phyloP scores from a whole-genome alignment of 306 rosid species.

The Luffa aegyptiaca region DNA sequence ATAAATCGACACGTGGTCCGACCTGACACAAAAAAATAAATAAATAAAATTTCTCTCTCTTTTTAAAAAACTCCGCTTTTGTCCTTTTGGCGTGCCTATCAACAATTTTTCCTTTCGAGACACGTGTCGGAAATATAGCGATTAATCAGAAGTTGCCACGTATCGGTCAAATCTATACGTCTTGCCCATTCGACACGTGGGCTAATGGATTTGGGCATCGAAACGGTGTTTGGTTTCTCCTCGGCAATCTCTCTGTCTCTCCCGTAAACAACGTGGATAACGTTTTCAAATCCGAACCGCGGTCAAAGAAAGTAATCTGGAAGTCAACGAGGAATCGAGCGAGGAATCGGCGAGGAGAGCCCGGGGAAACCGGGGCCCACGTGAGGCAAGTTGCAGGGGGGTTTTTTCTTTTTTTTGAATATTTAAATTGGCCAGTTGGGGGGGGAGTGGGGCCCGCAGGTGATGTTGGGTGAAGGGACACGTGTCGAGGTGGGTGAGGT shows the following conservation, averaged over 20 bases:
- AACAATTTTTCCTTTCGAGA: background rate
- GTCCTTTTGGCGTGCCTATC: constrained; percentile 32
- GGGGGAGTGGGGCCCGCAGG: background rate
- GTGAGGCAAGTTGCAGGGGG: background rate
- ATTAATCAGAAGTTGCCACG: background rate
- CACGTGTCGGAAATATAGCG: background rate
- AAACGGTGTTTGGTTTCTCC: constrained; percentile 4
- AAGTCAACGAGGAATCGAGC: constrained; percentile 1
- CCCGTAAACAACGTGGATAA: constrained; percentile 7
- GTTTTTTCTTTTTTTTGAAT: background rate
- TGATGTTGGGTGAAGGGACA: background rate
- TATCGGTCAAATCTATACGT: background rate
- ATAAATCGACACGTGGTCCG: constrained; percentile 39
- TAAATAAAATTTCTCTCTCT: background rate
- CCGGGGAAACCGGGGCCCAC: background rate
- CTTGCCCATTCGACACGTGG: background rate
- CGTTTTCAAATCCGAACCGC: background rate
- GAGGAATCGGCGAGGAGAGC: background rate
- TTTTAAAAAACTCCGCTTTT: background rate
- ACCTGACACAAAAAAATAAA: constrained; percentile 15
- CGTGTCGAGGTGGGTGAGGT: constrained; percentile 6
- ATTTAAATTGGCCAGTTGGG: background rate
- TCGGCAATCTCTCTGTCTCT: background rate
- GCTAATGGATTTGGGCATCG: background rate
- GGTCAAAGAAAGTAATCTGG: background rate